Conservation (phyloP, 1,284 basidiomycete genomes). For the Psilocybe mexicana region DNA sequence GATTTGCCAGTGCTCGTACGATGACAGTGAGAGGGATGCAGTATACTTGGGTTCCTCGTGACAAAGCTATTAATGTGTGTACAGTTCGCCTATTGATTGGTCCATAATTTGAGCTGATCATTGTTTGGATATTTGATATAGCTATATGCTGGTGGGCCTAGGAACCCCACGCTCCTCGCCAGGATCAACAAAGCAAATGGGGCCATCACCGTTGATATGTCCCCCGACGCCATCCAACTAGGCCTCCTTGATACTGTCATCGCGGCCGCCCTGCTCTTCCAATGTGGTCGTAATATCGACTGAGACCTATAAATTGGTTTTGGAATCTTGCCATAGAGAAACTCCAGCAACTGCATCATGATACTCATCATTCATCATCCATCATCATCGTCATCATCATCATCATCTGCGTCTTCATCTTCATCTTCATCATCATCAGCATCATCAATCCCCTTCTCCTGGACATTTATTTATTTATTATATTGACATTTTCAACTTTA, state of each 20-base stretch:
- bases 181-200: conserved; percentile 40
- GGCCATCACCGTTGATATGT: conserved; percentile 44
- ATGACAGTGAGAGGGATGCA: conserved; percentile 40
- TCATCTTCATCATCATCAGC: neutral
- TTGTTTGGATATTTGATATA: conserved; percentile 21
- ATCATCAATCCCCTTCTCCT: neutral
- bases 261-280: conserved; percentile 47
- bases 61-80: conserved; percentile 40
- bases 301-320: conserved; percentile 23
- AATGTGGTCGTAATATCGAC: conserved; percentile 51
- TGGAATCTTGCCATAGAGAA: neutral
- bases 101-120: neutral
- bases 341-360: neutral
- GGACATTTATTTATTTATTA: conserved; percentile 3
- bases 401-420: neutral
- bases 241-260: conserved; percentile 44
- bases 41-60: conserved; percentile 41
- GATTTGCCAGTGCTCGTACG: conserved; percentile 30
- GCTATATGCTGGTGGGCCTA: conserved; percentile 40
- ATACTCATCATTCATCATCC: neutral
- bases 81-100: neutral
- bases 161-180: conserved; percentile 39
- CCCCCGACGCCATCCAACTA: conserved; percentile 44
- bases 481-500: neutral
- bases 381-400: no score